Conservation (phyloP, 1,284 basidiomycete species). For the Austroboletus niveus region DNA sequence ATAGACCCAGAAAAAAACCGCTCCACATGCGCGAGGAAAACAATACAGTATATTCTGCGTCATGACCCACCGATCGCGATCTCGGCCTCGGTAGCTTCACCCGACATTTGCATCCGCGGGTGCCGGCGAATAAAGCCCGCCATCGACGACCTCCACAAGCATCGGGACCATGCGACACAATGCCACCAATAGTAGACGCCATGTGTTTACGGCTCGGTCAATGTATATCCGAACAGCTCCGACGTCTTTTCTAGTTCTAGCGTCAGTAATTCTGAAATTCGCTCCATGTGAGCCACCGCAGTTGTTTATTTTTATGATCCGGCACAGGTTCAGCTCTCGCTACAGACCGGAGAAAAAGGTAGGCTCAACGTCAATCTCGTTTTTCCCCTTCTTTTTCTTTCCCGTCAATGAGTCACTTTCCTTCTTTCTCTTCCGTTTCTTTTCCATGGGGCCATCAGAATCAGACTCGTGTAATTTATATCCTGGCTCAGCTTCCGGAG, state of each 20-base stretch:
- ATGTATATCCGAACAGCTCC: no score
- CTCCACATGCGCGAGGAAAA: no score
- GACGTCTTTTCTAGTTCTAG: no score
- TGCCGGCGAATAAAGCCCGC: neutral
- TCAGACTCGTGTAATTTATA: slow-evolving; percentile 34
- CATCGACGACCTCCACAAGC: neutral
- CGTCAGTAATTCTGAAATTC: no score
- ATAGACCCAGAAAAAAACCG: neutral
- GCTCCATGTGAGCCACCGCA: no score
- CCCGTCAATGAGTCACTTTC: slow-evolving; percentile 47
- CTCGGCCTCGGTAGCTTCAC: slow-evolving; percentile 1
- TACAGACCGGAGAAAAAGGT: slow-evolving; percentile 74
- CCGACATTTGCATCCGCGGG: neutral
- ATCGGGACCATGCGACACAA: neutral
- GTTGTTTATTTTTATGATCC: no score
- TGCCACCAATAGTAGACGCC: no score
- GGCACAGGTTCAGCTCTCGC: neutral
- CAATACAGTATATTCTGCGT: no score
- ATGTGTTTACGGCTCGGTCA: no score
- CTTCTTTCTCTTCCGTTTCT: slow-evolving; percentile 58
- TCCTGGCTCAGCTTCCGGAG: slow-evolving; percentile 6
- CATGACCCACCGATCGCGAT: neutral
- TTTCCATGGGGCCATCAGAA: slow-evolving; percentile 40
- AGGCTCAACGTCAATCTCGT: slow-evolving; percentile 50
- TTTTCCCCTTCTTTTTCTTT: slow-evolving; percentile 58